phyloP scores from a whole-genome alignment of 192 early-diverging fungal species.

The Glomus cerebriforme region DNA sequence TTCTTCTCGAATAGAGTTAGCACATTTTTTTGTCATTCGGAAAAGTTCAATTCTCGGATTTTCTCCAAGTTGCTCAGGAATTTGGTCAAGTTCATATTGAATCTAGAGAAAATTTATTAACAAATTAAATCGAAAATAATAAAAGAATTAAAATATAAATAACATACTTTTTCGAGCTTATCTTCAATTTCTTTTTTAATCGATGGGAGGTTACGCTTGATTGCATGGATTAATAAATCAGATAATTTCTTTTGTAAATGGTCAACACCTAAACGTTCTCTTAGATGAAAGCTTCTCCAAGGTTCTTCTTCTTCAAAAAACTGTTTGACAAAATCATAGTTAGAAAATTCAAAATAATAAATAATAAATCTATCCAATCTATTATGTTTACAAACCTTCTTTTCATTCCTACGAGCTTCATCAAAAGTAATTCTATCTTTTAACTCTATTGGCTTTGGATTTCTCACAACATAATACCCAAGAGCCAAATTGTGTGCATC shows the following conservation, averaged over 20 bases:
- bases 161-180: not conserved
- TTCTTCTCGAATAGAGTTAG: not conserved
- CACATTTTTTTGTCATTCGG: not conserved
- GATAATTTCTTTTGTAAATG: not conserved
- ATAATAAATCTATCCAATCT: not conserved
- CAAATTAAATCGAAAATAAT: not conserved
- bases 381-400: not conserved
- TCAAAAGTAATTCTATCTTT: not conserved
- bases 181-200: conserved; percentile 20
- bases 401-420: not conserved
- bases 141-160: not conserved
- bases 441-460: conserved; percentile 32
- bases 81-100: not conserved
- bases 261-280: not conserved
- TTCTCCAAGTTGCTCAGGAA: not conserved
- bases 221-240: conserved; percentile 14
- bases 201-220: not conserved
- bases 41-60: not conserved
- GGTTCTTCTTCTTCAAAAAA: not conserved
- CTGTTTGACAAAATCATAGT: not conserved
- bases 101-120: not conserved
- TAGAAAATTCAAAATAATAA: not conserved
- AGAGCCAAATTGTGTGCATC: conserved; percentile 48
- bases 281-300: not conserved
- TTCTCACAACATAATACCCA: conserved; percentile 57